These are phyloP conservation scores for Oenanthe javanica DNA, from an alignment of 140 eudicot species.

Conservation along the genomic window DNA sequence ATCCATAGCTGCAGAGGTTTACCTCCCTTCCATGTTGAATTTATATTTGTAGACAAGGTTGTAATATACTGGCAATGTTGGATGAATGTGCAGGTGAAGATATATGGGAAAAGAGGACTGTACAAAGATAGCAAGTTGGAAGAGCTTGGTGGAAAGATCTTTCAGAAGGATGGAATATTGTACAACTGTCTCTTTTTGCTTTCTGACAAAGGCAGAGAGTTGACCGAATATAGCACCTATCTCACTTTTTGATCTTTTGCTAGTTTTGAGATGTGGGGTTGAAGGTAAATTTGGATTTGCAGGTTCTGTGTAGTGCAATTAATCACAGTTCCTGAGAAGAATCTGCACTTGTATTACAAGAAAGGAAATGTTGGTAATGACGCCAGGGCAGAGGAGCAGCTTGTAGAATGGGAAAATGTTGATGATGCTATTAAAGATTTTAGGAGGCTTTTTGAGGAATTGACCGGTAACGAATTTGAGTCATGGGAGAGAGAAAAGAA, in stretches of 20 bases:
- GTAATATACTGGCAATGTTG: not conserved
- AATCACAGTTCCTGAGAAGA: slow-evolving; percentile 55
- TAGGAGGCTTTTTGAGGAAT: slow-evolving; percentile 46
- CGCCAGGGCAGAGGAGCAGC: slow-evolving; percentile 54
- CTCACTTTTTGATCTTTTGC: not conserved
- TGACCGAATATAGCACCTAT: slow-evolving; percentile 44
- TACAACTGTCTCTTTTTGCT: slow-evolving; percentile 69
- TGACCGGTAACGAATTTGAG: slow-evolving; percentile 71
- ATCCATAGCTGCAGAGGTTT: slow-evolving; percentile 68
- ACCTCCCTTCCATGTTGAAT: not conserved
- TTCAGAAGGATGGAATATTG: slow-evolving; percentile 68
- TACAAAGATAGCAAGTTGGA: slow-evolving; percentile 75
- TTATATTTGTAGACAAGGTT: not conserved
- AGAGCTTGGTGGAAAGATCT: slow-evolving; percentile 64
- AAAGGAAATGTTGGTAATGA: slow-evolving; percentile 64
- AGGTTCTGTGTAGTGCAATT: slow-evolving; percentile 64
- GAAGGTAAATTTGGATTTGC: not conserved
- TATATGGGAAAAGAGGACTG: slow-evolving; percentile 89
- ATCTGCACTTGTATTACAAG: slow-evolving; percentile 53
- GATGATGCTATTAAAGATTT: slow-evolving; percentile 59
- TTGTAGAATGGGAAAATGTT: slow-evolving; percentile 49
- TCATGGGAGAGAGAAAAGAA: slow-evolving; percentile 91
- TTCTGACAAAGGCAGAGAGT: slow-evolving; percentile 40
- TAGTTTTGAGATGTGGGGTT: not conserved
- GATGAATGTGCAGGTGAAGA: slow-evolving; percentile 41